Conservation (phyloP, 345 rosid species). For the Jatropha curcas region DNA sequence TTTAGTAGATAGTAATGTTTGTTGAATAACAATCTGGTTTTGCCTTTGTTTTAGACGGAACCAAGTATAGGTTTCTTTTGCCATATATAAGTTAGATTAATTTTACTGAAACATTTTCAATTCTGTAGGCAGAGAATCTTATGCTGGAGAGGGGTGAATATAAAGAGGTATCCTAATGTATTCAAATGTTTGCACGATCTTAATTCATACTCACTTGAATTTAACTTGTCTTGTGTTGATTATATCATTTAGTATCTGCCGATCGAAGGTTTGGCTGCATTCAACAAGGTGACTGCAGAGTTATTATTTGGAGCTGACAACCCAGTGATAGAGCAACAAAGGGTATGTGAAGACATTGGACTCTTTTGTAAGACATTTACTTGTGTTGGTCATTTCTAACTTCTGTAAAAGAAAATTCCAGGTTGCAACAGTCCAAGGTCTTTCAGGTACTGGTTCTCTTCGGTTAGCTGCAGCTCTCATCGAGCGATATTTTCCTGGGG, state of each 20-base stretch:
- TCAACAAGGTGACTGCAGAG: conserved; percentile 91
- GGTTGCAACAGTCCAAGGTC: conserved; percentile 99
- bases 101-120: neutral
- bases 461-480: conserved; percentile 91
- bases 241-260: conserved; percentile 77
- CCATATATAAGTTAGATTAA: conserved; percentile 6
- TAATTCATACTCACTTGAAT: neutral
- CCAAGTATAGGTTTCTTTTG: conserved; percentile 6
- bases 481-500: conserved; percentile 90
- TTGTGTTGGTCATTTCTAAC: neutral
- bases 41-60: neutral
- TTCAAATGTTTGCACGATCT: conserved; percentile 11
- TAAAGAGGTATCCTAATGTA: conserved; percentile 69
- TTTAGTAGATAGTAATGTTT: conserved; percentile 10
- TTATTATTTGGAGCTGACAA: conserved; percentile 81
- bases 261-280: conserved; percentile 95
- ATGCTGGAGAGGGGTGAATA: conserved; percentile 91
- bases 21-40: neutral
- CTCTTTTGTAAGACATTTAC: neutral
- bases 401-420: conserved; percentile 28
- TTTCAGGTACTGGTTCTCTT: conserved; percentile 96
- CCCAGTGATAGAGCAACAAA: conserved; percentile 65
- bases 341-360: conserved; percentile 45
- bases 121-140: conserved; percentile 74
- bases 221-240: conserved; percentile 13